phyloP scores from a whole-genome alignment of 1,139 yeast species.

The Diutina rugosa region DNA sequence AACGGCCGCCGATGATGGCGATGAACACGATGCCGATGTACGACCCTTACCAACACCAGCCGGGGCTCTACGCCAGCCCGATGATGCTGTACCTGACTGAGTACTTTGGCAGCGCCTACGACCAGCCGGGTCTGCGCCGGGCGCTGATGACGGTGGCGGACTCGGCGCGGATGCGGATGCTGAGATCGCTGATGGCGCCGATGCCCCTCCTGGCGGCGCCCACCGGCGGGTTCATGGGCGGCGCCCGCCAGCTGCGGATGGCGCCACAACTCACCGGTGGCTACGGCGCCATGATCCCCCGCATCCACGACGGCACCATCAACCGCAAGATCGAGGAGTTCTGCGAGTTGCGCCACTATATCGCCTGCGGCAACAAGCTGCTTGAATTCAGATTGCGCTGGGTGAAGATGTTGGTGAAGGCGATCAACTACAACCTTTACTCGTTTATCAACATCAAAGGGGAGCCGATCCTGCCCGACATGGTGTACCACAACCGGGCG shows the following conservation, averaged over 20 bases:
- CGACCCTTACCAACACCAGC: not conserved
- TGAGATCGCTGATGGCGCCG: not conserved
- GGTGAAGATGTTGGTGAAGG: conserved; percentile 31
- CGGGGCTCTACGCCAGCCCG: conserved; percentile 1
- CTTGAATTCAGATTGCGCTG: conserved; percentile 30
- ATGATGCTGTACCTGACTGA: conserved; percentile 1
- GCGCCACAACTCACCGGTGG: conserved; percentile 1
- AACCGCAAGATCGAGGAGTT: conserved; percentile 24
- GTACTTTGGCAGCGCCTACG: conserved; percentile 1
- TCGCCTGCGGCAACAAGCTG: conserved; percentile 32
- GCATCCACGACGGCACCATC: conserved; percentile 13
- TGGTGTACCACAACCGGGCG: conserved; percentile 19
- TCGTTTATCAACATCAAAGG: conserved; percentile 34
- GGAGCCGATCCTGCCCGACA: conserved; percentile 21
- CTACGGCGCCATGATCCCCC: conserved; percentile 3
- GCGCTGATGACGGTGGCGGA: conserved; percentile 3
- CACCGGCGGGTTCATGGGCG: not conserved
- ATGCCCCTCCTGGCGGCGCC: not conserved
- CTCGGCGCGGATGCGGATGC: conserved; percentile 4
- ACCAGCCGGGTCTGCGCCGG: conserved; percentile 1
- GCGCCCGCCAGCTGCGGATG: conserved; percentile 3
- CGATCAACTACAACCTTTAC: conserved; percentile 28
- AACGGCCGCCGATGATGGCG: not conserved
- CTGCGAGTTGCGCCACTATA: conserved; percentile 19
- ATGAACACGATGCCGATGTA: not conserved